These are phyloP conservation scores for Kuraishia borneana DNA, from an alignment of 805 yeast species.

Conservation along the genomic window DNA sequence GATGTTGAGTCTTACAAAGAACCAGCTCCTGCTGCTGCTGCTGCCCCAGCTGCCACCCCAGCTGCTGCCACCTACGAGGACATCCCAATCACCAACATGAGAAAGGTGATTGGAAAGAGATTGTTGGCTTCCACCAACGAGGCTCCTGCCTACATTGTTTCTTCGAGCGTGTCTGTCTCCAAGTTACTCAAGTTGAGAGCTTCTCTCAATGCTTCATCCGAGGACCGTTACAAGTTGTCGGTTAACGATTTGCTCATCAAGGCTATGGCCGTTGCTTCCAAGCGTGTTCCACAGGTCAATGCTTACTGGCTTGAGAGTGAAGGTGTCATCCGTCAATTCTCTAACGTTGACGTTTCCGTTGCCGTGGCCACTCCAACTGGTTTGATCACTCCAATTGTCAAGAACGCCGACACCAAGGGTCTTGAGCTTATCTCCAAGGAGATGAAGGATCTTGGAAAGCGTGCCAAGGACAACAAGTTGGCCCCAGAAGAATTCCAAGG, in stretches of 20 bases:
- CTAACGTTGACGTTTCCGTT: conserved; percentile 89
- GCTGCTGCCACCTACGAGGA: conserved; percentile 60
- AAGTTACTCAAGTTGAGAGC: conserved; percentile 88
- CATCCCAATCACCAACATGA: conserved; percentile 81
- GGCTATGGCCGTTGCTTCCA: conserved; percentile 85
- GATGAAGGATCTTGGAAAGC: conserved; percentile 87
- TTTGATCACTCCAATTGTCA: conserved; percentile 90
- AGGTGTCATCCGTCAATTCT: conserved; percentile 86
- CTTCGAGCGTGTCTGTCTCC: conserved; percentile 76
- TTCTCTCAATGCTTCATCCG: conserved; percentile 74
- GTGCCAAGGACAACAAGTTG: conserved; percentile 91
- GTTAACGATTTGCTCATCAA: conserved; percentile 91
- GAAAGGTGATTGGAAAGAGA: conserved; percentile 88
- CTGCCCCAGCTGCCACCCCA: conserved; percentile 34
- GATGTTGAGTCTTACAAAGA: conserved; percentile 74
- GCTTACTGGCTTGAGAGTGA: conserved; percentile 86
- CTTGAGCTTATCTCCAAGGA: conserved; percentile 69
- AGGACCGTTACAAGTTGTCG: conserved; percentile 82
- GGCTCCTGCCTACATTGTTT: conserved; percentile 88
- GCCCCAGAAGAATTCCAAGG: conserved; percentile 97
- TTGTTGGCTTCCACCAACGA: conserved; percentile 74
- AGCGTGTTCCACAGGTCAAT: conserved; percentile 88
- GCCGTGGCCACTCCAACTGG: conserved; percentile 99
- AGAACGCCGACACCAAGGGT: conserved; percentile 81
- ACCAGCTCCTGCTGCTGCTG: conserved; percentile 25